A percentile compares a stretch with the other conserved stretches of the same genome.
phyloP scores from a whole-genome alignment of 352 stramenopile genomes.

The Phytophthora quininea region DNA sequence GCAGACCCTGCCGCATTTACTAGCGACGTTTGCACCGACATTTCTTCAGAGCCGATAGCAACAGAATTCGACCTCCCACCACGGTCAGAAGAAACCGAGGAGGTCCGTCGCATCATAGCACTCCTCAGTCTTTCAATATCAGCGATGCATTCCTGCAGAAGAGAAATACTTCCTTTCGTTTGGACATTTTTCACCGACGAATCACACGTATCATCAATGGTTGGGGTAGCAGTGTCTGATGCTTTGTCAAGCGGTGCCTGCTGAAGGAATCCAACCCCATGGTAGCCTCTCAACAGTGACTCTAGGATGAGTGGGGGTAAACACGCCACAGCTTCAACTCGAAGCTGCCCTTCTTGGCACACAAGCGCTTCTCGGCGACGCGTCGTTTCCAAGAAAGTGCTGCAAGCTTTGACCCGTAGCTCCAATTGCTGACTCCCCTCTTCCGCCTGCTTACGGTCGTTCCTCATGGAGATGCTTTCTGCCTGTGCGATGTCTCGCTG shows the following conservation, averaged over 20 bases:
- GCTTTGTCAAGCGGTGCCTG: constrained; percentile 16
- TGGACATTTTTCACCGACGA: background rate
- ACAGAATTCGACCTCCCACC: constrained; percentile 27
- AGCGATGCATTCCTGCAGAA: constrained; percentile 36
- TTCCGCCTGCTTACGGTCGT: constrained; percentile 68
- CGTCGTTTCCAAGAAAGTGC: constrained; percentile 54
- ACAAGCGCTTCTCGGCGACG: constrained; percentile 54
- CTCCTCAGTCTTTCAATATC: constrained; percentile 29
- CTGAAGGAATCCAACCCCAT: constrained; percentile 71
- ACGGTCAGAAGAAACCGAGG: background rate
- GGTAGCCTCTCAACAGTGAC: constrained; percentile 65
- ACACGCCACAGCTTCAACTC: constrained; percentile 68
- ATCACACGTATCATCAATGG: background rate
- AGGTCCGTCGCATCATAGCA: background rate
- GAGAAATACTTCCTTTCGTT: background rate
- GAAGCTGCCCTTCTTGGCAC: constrained; percentile 66
- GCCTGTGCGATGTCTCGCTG: constrained; percentile 59
- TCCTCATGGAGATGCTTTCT: constrained; percentile 57
- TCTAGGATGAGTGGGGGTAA: constrained; percentile 68
- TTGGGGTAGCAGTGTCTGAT: background rate
- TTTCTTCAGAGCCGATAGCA: constrained; percentile 10
- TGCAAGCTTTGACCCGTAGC: constrained; percentile 64
- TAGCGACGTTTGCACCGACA: constrained; percentile 3
- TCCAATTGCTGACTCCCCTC: constrained; percentile 53
- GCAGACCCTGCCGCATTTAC: constrained; percentile 5